Evolutionary conservation across 73 alveolate genomes (phyloP), one percentile per base, ranked within the genome.

Genomic region (Paramecium sexaurelia): DNA sequence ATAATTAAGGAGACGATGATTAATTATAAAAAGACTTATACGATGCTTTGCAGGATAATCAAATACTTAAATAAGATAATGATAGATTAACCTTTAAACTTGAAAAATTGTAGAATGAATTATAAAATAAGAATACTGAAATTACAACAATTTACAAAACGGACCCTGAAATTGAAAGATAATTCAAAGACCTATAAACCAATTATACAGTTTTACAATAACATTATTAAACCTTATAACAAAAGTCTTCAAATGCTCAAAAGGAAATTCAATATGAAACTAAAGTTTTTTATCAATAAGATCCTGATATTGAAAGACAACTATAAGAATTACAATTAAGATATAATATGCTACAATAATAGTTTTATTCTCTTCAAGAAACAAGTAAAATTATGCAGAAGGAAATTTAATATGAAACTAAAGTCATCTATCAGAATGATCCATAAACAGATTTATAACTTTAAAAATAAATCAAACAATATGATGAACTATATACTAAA

Each of bases 291-390:
- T 71, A 71, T 71, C 17, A 71, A 71, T 9, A 57, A 35, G 66
- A 71, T 71, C 86, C 86, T 11, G 86, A 61, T 26, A 61, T 61
- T 61, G 83, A 61, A 61, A 61, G 22, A 8, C 20, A 61, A 61
- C 17, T 61, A 11, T 29, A 32, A 13, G 83, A 61, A 61, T 61
- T 61, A 29, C 9, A 61, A 61, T 11, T 45, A 17, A 61, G 43
- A 61, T 61, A 61, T 8, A 61, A 41, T 0, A 41, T 61, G 6
- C 39, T 61, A 26, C 11, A 61, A 61, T 61, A 20, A 11, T 61
- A 61, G 11, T 61, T 29, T 61, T 61, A 61, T 61, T 29, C 51
- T 9, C 43, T 61, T 3, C n/a, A 61, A 61, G 83, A 61, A 61
- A 61, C 83, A 13, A 61, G 83, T 13, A 61, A 24, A 24, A 61